These are phyloP conservation scores for Cryptococcus sp. DNA, from an alignment of 1,284 basidiomycete genomes.

Conservation along the genomic window DNA sequence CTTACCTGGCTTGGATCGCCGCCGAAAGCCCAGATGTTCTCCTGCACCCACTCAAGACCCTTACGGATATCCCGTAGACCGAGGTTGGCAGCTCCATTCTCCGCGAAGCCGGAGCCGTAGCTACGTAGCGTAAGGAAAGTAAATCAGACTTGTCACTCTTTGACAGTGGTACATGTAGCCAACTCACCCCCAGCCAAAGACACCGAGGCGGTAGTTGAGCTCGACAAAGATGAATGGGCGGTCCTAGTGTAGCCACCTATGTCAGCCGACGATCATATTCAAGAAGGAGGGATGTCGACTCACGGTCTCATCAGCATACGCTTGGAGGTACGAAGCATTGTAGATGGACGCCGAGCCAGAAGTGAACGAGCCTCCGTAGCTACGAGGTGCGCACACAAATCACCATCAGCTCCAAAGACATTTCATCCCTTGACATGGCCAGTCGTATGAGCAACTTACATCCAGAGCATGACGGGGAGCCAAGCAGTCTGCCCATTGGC, in stretches of 20 bases:
- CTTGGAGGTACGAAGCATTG: slow-evolving; percentile 25
- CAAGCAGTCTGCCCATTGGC: slow-evolving; percentile 14
- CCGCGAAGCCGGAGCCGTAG: slow-evolving; percentile 41
- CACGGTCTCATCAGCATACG: slow-evolving; percentile 5
- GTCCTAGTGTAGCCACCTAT: slow-evolving; percentile 21
- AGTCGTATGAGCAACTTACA: slow-evolving; percentile 12
- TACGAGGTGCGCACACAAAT: background rate
- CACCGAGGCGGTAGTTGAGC: slow-evolving; percentile 56
- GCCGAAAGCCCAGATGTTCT: slow-evolving; percentile 56
- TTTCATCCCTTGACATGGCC: too few relatives aligned
- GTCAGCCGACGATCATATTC: background rate
- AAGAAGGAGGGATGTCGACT: background rate
- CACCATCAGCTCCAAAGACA: too few relatives aligned
- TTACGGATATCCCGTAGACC: slow-evolving; percentile 55
- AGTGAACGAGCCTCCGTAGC: slow-evolving; percentile 47
- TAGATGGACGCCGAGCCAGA: slow-evolving; percentile 25
- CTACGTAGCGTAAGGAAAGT: slow-evolving; percentile 4
- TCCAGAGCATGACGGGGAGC: slow-evolving; percentile 45
- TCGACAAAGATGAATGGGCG: slow-evolving; percentile 53
- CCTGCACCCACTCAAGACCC: slow-evolving; percentile 57
- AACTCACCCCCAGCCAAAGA: slow-evolving; percentile 54
- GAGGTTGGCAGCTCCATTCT: slow-evolving; percentile 46
- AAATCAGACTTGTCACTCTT: slow-evolving; percentile 6
- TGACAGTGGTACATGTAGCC: background rate
- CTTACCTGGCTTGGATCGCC: slow-evolving; percentile 54